These are phyloP conservation scores for Angophora floribunda DNA, from an alignment of 345 rosid genomes.

Conservation along the genomic window DNA sequence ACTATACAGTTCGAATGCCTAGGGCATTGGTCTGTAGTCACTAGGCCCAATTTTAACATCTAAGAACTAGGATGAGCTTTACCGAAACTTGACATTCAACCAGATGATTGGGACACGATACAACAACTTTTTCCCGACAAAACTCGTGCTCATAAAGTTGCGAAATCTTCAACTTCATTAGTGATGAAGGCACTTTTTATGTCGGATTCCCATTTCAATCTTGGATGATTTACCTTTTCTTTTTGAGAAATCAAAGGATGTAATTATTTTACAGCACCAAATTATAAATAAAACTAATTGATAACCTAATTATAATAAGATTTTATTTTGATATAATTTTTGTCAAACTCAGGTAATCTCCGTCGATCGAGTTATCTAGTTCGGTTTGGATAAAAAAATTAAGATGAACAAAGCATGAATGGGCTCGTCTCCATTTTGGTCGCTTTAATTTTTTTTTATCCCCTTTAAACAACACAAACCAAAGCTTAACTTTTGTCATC, in stretches of 20 bases:
- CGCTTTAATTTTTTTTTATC: background rate
- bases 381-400: background rate
- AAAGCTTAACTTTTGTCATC: background rate
- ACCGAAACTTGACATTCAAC: background rate
- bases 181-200: rapidly evolving
- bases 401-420: background rate
- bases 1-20: background rate
- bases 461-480: background rate
- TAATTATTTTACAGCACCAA: background rate
- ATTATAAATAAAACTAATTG: background rate
- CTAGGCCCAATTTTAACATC: background rate
- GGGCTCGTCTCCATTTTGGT: background rate
- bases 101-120: background rate
- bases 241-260: background rate
- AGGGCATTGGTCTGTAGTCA: background rate
- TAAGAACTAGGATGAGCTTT: background rate
- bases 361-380: rapidly evolving
- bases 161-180: rapidly evolving
- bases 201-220: rapidly evolving
- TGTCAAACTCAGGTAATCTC: background rate
- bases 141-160: background rate
- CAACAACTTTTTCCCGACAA: background rate
- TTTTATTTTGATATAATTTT: background rate
- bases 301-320: background rate
- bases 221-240: background rate